Conservation (phyloP, 768 basidiomycete species). For the Lactarius hatsudake region DNA sequence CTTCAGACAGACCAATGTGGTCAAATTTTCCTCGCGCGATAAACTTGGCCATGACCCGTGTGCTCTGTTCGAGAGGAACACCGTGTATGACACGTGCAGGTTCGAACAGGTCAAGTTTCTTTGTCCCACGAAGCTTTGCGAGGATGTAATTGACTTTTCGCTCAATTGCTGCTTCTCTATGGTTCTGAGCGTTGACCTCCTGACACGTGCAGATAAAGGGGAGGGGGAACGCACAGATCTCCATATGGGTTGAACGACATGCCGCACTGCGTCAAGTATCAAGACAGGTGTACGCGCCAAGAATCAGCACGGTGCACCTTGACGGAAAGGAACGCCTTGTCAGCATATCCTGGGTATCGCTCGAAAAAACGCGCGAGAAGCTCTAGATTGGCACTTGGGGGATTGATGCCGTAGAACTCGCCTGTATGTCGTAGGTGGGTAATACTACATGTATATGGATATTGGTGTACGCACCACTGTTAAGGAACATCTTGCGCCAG, state of each 20-base stretch:
- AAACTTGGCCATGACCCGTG: conserved; percentile 43
- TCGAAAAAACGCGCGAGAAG: conserved; percentile 51
- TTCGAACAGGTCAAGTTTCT: conserved; percentile 61
- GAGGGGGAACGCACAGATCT: conserved; percentile 14
- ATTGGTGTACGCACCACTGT: conserved; percentile 42
- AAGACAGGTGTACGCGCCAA: not conserved
- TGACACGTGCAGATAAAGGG: not conserved
- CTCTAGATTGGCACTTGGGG: conserved; percentile 45
- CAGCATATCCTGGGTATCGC: conserved; percentile 42
- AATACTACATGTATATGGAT: not conserved
- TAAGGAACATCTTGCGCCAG: conserved; percentile 49
- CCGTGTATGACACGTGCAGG: conserved; percentile 47
- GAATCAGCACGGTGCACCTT: conserved; percentile 36
- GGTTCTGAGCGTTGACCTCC: not conserved
- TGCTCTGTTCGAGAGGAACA: conserved; percentile 46
- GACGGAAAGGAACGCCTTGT: conserved; percentile 48
- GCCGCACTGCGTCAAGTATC: conserved; percentile 14
- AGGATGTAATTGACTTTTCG: conserved; percentile 25
- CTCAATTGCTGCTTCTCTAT: conserved; percentile 18
- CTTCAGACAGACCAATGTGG: conserved; percentile 61
- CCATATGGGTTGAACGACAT: conserved; percentile 17
- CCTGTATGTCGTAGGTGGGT: conserved; percentile 32
- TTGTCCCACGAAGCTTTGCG: conserved; percentile 46
- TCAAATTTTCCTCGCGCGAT: conserved; percentile 55
- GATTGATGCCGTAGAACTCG: conserved; percentile 55